These are phyloP conservation scores for Cercospora sesami DNA, from an alignment of 2,329 filamentous ascomycete genomes.

Conservation along the genomic window DNA sequence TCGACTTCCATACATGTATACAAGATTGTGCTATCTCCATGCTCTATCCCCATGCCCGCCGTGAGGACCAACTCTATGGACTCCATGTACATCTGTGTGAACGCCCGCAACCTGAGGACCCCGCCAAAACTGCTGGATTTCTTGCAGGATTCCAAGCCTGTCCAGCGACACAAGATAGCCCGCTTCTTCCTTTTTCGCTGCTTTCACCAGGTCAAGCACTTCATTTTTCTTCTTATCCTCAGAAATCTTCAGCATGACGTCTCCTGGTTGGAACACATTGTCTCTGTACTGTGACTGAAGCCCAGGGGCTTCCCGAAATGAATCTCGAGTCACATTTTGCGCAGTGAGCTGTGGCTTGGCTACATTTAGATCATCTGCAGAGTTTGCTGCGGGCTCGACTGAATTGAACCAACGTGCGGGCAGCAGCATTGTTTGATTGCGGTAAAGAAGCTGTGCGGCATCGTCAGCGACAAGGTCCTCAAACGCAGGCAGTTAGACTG, in stretches of 20 bases:
- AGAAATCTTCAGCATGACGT: not conserved
- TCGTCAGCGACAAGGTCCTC: not conserved
- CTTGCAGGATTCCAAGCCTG: not conserved
- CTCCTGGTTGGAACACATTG: not conserved
- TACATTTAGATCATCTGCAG: not conserved
- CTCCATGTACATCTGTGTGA: not conserved
- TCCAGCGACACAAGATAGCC: not conserved
- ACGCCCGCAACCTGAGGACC: not conserved
- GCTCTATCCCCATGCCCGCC: not conserved
- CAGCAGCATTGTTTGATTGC: not conserved
- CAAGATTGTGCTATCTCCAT: not conserved
- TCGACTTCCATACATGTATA: not conserved
- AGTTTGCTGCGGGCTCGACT: not conserved
- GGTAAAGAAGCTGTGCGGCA: not conserved
- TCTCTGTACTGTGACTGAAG: not conserved
- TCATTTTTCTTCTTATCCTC: not conserved
- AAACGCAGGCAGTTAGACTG: not conserved
- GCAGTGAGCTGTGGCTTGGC: not conserved
- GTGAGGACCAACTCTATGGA: not conserved
- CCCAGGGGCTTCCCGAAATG: not conserved
- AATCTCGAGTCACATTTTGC: not conserved
- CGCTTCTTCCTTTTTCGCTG: not conserved
- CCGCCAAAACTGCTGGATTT: not conserved
- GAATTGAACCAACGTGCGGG: not conserved
- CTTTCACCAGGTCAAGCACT: not conserved